Conservation (phyloP, 2,329 filamentous ascomycete species). For the Apiospora malaysiana region DNA sequence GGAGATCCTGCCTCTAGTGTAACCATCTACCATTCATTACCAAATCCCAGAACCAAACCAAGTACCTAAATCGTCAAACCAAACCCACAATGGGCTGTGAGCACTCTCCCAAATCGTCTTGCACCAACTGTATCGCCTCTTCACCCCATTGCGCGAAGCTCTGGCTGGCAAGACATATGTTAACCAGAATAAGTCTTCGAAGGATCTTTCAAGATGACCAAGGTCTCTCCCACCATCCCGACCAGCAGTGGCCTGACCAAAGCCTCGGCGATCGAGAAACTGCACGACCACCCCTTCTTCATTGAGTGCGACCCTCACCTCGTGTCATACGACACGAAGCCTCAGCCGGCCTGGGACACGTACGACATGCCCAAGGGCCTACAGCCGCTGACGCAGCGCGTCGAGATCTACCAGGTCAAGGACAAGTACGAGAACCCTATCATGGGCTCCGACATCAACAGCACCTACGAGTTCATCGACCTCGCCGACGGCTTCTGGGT, state of each 20-base stretch:
- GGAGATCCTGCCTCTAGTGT: fast-evolving
- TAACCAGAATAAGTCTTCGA: slow-evolving; percentile 7
- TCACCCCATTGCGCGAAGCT: too few species aligned
- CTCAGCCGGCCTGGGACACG: slow-evolving; percentile 1
- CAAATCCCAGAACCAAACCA: not conserved
- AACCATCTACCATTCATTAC: not conserved
- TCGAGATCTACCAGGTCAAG: slow-evolving; percentile 37
- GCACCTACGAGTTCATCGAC: slow-evolving; percentile 18
- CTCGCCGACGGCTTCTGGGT: slow-evolving; percentile 3
- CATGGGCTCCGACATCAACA: slow-evolving; percentile 18
- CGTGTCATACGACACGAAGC: not conserved
- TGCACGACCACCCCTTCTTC: slow-evolving; percentile 8
- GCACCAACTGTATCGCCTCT: too few species aligned
- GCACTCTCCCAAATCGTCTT: not conserved
- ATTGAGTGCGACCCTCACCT: not conserved
- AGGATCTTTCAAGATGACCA: slow-evolving; percentile 8
- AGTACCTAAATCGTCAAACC: not conserved
- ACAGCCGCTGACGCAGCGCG: not conserved
- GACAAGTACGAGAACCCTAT: slow-evolving; percentile 20
- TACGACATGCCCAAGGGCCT: not conserved
- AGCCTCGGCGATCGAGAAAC: slow-evolving; percentile 7
- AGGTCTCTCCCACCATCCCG: not conserved
- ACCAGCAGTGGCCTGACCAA: not conserved
- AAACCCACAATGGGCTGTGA: not conserved
- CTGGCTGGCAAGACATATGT: too few species aligned